A percentile compares a stretch with the other conserved stretches of the same genome.
These are phyloP conservation scores for Ustilago curta DNA, from an alignment of 1,284 basidiomycete species.

Conservation along the genomic window DNA sequence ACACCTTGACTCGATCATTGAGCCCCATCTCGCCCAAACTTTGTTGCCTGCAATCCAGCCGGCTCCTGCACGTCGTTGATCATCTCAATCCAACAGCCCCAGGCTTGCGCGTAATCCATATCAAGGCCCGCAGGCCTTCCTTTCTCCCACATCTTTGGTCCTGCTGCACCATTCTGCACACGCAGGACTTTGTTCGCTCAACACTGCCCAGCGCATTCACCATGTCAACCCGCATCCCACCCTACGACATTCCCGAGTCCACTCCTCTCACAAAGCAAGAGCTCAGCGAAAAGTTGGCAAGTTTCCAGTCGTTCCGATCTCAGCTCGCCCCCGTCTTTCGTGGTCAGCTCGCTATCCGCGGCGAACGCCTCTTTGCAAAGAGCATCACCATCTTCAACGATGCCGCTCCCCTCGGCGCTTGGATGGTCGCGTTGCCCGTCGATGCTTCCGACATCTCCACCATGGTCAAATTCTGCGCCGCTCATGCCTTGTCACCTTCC, in stretches of 20 bases:
- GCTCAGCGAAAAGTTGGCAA: slow-evolving; percentile 26
- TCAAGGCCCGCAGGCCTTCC: slow-evolving; percentile 48
- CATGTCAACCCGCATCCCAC: slow-evolving; percentile 38
- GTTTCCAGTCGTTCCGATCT: slow-evolving; percentile 31
- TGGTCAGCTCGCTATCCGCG: slow-evolving; percentile 45
- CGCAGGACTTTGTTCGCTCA: slow-evolving; percentile 25
- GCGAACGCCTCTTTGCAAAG: slow-evolving; percentile 40
- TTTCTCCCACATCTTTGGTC: slow-evolving; percentile 2
- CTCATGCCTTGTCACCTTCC: slow-evolving; percentile 79
- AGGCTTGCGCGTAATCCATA: slow-evolving; percentile 11
- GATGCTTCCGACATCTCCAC: slow-evolving; percentile 46
- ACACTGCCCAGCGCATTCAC: neutral
- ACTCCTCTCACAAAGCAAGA: slow-evolving; percentile 37
- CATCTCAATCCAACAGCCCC: neutral
- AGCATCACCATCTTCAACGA: slow-evolving; percentile 59
- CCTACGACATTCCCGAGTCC: slow-evolving; percentile 46
- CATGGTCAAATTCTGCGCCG: slow-evolving; percentile 73
- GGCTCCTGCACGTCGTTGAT: slow-evolving; percentile 7
- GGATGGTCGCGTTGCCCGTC: slow-evolving; percentile 53
- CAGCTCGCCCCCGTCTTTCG: slow-evolving; percentile 33
- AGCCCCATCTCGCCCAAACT: neutral
- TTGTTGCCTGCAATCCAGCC: slow-evolving; percentile 29
- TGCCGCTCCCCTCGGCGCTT: slow-evolving; percentile 52
- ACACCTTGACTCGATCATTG: neutral
- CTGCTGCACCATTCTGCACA: slow-evolving; percentile 53